phyloP scores from a whole-genome alignment of 2,329 filamentous ascomycete genomes.

The Pyrenophora graminea region DNA sequence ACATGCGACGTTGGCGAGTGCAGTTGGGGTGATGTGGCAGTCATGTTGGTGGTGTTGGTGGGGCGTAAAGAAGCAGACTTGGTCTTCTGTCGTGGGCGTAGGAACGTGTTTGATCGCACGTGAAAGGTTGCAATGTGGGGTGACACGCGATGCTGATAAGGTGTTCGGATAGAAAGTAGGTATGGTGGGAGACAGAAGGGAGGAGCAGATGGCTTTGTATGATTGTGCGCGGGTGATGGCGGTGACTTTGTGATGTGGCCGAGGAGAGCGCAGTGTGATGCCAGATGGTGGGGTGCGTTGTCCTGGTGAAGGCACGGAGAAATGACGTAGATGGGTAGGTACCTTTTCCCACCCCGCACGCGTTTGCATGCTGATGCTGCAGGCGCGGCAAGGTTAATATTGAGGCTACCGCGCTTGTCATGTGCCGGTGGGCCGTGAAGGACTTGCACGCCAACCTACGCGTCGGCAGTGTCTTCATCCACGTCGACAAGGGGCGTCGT shows the following conservation, averaged over 20 bases:
- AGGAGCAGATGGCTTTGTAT: constrained; percentile 1
- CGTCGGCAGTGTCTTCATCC: too few relatives aligned
- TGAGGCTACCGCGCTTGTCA: constrained; percentile 7
- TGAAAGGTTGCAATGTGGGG: constrained; percentile 14
- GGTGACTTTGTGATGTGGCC: constrained; percentile 9
- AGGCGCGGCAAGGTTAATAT: constrained; percentile 4
- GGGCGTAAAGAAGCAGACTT: neutral
- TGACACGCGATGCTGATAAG: constrained; percentile 2
- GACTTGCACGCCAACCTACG: too few relatives aligned
- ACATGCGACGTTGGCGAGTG: constrained; percentile 43
- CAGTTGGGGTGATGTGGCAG: constrained; percentile 40
- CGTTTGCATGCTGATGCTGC: constrained; percentile 7
- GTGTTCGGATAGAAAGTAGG: constrained; percentile 1
- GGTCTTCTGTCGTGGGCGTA: neutral
- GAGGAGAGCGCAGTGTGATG: constrained; percentile 7
- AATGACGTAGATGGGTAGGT: constrained; percentile 11
- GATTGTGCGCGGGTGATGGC: neutral
- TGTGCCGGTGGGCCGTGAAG: neutral
- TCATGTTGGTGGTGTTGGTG: constrained; percentile 31
- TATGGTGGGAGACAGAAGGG: neutral
- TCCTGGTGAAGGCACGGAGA: constrained; percentile 9
- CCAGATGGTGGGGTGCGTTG: constrained; percentile 7
- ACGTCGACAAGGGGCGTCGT: too few relatives aligned
- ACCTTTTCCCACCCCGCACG: constrained; percentile 12
- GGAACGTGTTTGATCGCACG: constrained; percentile 14